Evolutionary conservation across 2,329 filamentous ascomycete genomes (phyloP), one percentile per base, ranked within the genome.

Genomic region (Incumbomyces lentus): DNA sequence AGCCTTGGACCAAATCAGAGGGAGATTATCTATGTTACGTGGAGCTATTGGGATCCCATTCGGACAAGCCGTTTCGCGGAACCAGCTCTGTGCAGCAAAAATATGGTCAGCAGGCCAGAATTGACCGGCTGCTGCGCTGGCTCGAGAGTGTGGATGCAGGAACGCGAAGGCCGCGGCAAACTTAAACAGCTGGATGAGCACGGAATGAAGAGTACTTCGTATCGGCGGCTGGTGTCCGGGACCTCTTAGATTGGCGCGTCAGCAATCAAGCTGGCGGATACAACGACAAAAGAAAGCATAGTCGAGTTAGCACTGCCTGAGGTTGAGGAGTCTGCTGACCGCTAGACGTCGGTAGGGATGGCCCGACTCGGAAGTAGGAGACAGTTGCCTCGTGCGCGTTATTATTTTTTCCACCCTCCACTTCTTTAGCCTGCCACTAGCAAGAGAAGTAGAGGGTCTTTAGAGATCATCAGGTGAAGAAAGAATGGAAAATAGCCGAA

Each of bases 81-180:
- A 30, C 11, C 18, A 38, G 16, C 16, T 29, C 14, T n/a, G 6
- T 16, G 7, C 30, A 6, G 18, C 26, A 10, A 38, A 38, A 29
- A 29, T 6, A 30, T n/a, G 34, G 42, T 45, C 42, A 45, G 42
- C 42, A 45, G 42, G 34, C 37, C 38, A 48, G 22, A 17, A 19
- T 30, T 37, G 39, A 43, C 31, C 39, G 18, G 32, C 14, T 33
- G 13, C 33, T 41, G 37, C 30, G 12, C 38, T 35, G 45, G 45
- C 35, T 41, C 30, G 37, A 33, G 30, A 5, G 26, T 17, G 32
- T 30, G 37, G 29, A 35, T 47, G 38, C 37, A 47, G 29, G 36
- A 41, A 41, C 31, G 36, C 36, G 30, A 35, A 16, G 22, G 13
- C 42, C 33, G 34, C 34, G 42, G 12, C 31, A 26, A 31, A 45